These are phyloP conservation scores for Exophiala dermatitidis DNA, from an alignment of 2,329 filamentous ascomycete species.

Conservation along the genomic window DNA sequence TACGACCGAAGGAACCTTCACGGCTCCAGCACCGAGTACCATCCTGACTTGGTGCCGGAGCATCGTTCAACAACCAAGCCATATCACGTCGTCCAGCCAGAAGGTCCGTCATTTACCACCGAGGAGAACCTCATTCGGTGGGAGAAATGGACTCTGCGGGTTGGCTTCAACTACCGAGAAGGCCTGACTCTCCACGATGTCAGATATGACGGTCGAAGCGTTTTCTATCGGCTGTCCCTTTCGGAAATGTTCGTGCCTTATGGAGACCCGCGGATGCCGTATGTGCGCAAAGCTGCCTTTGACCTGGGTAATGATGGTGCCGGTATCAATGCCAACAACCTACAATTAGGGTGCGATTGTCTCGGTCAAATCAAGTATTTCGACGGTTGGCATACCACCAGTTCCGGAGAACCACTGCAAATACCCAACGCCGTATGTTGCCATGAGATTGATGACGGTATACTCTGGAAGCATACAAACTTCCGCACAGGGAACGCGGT, in stretches of 20 bases:
- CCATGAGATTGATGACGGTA: constrained; percentile 37
- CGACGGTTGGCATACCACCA: constrained; percentile 34
- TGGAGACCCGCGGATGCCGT: constrained; percentile 37
- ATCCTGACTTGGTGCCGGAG: constrained; percentile 30
- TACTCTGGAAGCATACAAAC: constrained; percentile 39
- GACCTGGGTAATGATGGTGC: constrained; percentile 41
- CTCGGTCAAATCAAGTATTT: constrained; percentile 41
- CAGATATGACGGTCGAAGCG: constrained; percentile 34
- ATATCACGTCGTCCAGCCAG: constrained; percentile 33
- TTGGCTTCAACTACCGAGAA: constrained; percentile 44
- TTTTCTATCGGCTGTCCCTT: constrained; percentile 39
- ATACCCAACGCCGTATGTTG: constrained; percentile 40
- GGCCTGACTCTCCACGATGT: constrained; percentile 39
- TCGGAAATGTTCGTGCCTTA: constrained; percentile 44
- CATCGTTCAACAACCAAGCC: constrained; percentile 34
- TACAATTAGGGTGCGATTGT: constrained; percentile 40
- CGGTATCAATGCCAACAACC: constrained; percentile 39
- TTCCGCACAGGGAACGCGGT: constrained; percentile 33
- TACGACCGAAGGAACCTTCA: constrained; percentile 42
- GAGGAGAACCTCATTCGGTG: constrained; percentile 32
- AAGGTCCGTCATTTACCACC: constrained; percentile 33
- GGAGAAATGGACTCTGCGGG: constrained; percentile 41
- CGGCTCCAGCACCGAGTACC: constrained; percentile 32
- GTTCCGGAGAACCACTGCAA: constrained; percentile 32
- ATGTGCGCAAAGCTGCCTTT: constrained; percentile 39